A percentile compares a stretch with the other conserved stretches of the same genome.
Conservation (phyloP, 1,139 yeast genomes). For the Magnusiomyces ingens region DNA sequence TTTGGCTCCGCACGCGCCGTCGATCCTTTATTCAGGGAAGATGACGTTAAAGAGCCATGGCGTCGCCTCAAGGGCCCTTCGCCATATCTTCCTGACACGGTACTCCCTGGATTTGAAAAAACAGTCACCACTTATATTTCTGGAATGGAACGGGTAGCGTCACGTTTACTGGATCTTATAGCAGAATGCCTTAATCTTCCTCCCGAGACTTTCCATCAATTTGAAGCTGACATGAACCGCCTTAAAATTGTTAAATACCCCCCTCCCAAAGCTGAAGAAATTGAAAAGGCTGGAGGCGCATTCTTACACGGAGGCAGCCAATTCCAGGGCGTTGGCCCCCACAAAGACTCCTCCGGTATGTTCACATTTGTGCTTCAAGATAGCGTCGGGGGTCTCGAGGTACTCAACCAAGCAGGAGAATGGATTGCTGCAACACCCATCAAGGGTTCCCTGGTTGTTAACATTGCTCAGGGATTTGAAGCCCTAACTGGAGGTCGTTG, state of each 20-base stretch:
- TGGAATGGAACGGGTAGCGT: conserved; percentile 44
- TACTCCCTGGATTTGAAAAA: conserved; percentile 47
- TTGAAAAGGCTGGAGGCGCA: conserved; percentile 2
- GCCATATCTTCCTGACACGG: conserved; percentile 47
- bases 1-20: conserved; percentile 52
- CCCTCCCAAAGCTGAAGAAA: conserved; percentile 16
- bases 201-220: conserved; percentile 41
- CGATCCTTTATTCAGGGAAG: conserved; percentile 17
- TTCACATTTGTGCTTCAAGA: conserved; percentile 57
- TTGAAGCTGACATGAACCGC: conserved; percentile 36
- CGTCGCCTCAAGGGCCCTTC: conserved; percentile 60
- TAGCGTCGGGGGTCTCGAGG: conserved; percentile 50
- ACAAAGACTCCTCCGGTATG: conserved; percentile 57
- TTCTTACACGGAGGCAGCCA: conserved; percentile 25
- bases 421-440: conserved; percentile 48
- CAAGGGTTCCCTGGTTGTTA: conserved; percentile 31
- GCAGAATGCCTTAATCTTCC: conserved; percentile 51
- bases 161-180: conserved; percentile 41
- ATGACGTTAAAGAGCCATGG: conserved; percentile 33
- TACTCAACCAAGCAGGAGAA: conserved; percentile 53
- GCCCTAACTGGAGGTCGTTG: conserved; percentile 37
- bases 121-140: conserved; percentile 42
- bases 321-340: conserved; percentile 64
- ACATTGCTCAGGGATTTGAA: conserved; percentile 37
- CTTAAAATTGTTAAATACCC: conserved; percentile 36